Evolutionary conservation across 1,139 yeast species (phyloP).

Genomic region (Pichia sp.): DNA sequence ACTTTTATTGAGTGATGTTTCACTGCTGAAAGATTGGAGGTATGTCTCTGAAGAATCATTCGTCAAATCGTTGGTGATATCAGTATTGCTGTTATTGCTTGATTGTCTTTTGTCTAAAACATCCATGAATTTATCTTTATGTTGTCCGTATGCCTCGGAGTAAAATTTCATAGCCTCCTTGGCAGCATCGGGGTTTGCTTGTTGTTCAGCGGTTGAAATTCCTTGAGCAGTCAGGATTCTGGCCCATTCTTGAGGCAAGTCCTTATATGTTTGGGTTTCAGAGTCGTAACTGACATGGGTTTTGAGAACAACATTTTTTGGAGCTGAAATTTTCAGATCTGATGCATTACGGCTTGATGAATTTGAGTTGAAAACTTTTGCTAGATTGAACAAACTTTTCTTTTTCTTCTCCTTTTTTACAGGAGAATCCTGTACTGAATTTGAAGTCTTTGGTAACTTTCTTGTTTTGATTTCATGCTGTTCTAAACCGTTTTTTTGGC

Average conservation of each 20-base stretch:
- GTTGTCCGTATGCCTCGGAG: constrained; percentile 37
- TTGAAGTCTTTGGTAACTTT: constrained; percentile 8
- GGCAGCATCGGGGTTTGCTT: constrained; percentile 80
- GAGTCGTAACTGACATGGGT: constrained; percentile 88
- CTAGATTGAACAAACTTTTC: constrained; percentile 37
- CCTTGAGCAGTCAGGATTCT: constrained; percentile 76
- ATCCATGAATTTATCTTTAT: constrained; percentile 67
- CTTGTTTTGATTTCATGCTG: constrained; percentile 12
- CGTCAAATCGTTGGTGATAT: constrained; percentile 10
- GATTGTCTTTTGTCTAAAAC: constrained; percentile 37
- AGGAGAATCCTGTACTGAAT: constrained; percentile 7
- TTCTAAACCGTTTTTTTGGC: constrained; percentile 3
- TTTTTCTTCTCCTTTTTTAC: constrained; percentile 19
- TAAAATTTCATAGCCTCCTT: constrained; percentile 73
- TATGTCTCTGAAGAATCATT: constrained; percentile 2
- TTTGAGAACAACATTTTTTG: constrained; percentile 83
- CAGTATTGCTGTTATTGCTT: constrained; percentile 10
- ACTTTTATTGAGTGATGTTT: not conserved
- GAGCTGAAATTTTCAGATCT: constrained; percentile 69
- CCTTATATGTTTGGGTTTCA: constrained; percentile 80
- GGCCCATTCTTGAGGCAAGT: constrained; percentile 92
- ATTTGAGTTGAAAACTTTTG: constrained; percentile 34
- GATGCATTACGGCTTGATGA: constrained; percentile 20
- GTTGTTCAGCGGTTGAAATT: constrained; percentile 74
- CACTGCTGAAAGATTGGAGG: not conserved